Percentiles rank a stretch among this genome's conserved stretches.
These are phyloP conservation scores for Vaccinium vitisidaea DNA, from an alignment of 148 eudicot genomes.

Conservation along the genomic window DNA sequence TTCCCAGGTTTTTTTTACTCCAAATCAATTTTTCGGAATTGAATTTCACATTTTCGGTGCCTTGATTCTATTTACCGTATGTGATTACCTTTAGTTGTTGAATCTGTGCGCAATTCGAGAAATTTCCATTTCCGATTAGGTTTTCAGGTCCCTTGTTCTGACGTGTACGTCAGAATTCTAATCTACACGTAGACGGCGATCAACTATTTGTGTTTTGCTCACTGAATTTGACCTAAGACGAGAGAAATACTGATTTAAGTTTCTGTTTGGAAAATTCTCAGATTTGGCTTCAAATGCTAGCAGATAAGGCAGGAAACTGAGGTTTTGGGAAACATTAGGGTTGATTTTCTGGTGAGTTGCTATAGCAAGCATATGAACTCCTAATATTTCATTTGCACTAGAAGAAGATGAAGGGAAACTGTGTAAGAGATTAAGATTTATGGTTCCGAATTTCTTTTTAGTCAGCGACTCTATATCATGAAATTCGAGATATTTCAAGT, in stretches of 20 bases:
- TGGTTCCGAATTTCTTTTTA: neutral
- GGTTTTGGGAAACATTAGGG: neutral
- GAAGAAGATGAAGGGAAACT: neutral
- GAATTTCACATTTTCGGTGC: neutral
- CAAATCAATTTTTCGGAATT: neutral
- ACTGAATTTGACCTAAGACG: neutral
- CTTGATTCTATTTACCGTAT: neutral
- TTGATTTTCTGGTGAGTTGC: neutral
- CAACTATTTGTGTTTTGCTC: neutral
- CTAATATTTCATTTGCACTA: neutral
- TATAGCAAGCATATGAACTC: constrained; percentile 1
- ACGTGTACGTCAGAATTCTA: neutral
- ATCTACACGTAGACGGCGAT: neutral
- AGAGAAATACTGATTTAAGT: too few species aligned
- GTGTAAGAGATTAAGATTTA: neutral
- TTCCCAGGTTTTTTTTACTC: neutral
- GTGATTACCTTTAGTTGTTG: neutral
- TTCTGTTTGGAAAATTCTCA: neutral
- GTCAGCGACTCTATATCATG: neutral
- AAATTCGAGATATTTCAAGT: neutral
- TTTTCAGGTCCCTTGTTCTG: neutral
- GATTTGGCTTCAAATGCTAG: neutral
- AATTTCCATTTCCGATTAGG: neutral
- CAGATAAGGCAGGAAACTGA: neutral
- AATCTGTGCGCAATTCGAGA: neutral